Base-by-base conservation (phyloP, 2,329 filamentous ascomycete species). In the Parascedosporium putredinis region DNA sequence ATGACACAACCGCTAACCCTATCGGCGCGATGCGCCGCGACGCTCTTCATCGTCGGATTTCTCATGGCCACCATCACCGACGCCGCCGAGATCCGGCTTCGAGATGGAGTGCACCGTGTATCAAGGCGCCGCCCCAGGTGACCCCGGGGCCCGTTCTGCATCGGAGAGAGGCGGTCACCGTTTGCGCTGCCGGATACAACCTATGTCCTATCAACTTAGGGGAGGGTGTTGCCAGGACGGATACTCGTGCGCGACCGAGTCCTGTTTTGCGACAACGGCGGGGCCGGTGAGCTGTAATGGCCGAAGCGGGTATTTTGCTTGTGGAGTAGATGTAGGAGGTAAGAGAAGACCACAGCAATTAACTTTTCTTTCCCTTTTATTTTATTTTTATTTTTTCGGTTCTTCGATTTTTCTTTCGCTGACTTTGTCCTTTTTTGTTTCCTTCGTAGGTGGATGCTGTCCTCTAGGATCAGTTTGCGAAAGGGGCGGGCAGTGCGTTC, bases 211-310 rank as follows among this genome's bases (percentile, higher is more conserved):
- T 3, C 65, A 65, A 8, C 49, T 71, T n/a, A 57, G 60, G 18
- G 73, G 73, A 29, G 70, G 67, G 29, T 76, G 73, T 51, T 76
- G 73, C 51, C 73, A 74, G 1, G 58, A 66, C 4, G 59, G 65
- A 34, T 79, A 75, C 55, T 62, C 63, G 3, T 79, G 76, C 58
- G 72, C 62, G 2, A 64, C 62, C 42, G 63, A 69, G 29, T 71
- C 69, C 31, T 77, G 74, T 52, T 68, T 67, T 55, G 69, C 70
- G 10, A 72, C 71, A 4, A 71, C 70, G 0, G 67, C 62, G 33
- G 67, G 64, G 10, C 65, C 70, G 10, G 64, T 65, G 5, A 66
- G 68, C 3, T 67, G 71, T 59, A 47, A 63, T 55, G 56, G 64
- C 51, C 27, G 45, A 3, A 53, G 56, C 3, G 67, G 67, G 5